A percentile compares a stretch with the other conserved stretches of the same genome.
phyloP scores from a whole-genome alignment of 2,329 filamentous ascomycete species.

The Xylariaceae sp. region DNA sequence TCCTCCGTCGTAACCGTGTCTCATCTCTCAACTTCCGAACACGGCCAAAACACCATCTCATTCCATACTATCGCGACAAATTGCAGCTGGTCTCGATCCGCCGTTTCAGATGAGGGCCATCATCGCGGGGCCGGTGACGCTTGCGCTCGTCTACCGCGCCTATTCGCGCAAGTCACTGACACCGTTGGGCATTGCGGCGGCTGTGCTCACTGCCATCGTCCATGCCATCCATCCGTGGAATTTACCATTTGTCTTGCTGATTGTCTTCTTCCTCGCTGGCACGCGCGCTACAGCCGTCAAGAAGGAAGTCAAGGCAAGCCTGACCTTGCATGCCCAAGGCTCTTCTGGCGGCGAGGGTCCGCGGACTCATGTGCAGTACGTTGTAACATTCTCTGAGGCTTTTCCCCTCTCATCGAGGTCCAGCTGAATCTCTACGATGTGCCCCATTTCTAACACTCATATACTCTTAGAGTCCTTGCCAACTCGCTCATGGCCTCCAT shows the following conservation, averaged over 20 bases:
- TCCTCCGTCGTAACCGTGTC: neutral
- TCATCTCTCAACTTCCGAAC: neutral
- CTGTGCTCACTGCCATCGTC: conserved; percentile 65
- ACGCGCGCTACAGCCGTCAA: conserved; percentile 85
- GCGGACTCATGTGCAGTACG: conserved; percentile 68
- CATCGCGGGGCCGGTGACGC: conserved; percentile 53
- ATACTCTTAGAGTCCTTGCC: conserved; percentile 56
- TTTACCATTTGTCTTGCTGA: conserved; percentile 78
- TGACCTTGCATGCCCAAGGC: conserved; percentile 75
- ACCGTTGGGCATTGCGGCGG: conserved; percentile 64
- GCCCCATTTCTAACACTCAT: neutral
- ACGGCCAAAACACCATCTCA: neutral
- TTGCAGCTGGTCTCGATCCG: neutral
- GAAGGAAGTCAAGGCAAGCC: conserved; percentile 72
- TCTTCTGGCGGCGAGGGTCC: conserved; percentile 72
- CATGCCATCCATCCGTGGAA: conserved; percentile 94
- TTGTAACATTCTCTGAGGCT: neutral
- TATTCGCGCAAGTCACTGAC: conserved; percentile 74
- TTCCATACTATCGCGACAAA: neutral
- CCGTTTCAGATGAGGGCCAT: conserved; percentile 47
- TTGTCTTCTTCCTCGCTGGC: conserved; percentile 81
- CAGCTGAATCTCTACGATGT: neutral
- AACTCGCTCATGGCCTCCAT: conserved; percentile 78
- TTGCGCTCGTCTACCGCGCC: conserved; percentile 60
- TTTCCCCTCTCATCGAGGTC: no score